Base-by-base conservation (phyloP, 495 filamentous ascomycete species). In the Tuber aestivum region DNA sequence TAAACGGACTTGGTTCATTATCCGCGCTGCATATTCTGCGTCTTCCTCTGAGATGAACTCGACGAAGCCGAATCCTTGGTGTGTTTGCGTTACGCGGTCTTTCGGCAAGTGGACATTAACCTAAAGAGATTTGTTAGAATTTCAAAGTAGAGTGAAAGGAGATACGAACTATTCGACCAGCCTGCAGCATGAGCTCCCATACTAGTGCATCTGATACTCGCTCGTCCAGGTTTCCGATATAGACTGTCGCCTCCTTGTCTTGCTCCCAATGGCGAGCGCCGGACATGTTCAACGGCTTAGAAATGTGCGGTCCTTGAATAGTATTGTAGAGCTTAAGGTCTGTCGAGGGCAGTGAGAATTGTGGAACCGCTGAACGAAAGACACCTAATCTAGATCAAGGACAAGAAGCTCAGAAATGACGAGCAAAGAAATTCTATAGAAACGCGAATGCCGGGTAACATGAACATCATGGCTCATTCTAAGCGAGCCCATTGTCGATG, bases 41-140 rank as follows among this genome's bases (percentile, higher is more conserved):
- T 97, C 95, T 81, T 94, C 93, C 82, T 97, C 95, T 76, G 91
- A 94, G 80, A 93, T 94, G 83, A 97, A 98, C 83, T 98, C 95
- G 83, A 99, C 95, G 83, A 99, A 99, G 75, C 95, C 95, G 88
- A 97, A 99, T 73, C 96, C 96, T 86, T 98, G 95, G 84, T 99
- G 95, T 27, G 90, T 91, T 80, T 97, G 94, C 37, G 95, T 97
- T 70, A 99, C 95, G 82, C 95, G 92, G 83, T 99, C 95, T 87
- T 97, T 97, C 27, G 95, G 95, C 72, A 99, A 87, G 84, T 99
- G 95, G 70, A 99, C 95, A 84, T 97, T 97, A 82, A 96, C 92
- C 81, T 83, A 70, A 16, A 41, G 8, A 40, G 38, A 21, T 56
- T 50, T 75, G 61, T 80, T 23, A 79, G 77, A 7, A 61, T 20